Evolutionary conservation across 1,284 basidiomycete genomes (phyloP), one percentile per base, ranked within the genome.

Genomic region (Moesziomyces parantarcticus): DNA sequence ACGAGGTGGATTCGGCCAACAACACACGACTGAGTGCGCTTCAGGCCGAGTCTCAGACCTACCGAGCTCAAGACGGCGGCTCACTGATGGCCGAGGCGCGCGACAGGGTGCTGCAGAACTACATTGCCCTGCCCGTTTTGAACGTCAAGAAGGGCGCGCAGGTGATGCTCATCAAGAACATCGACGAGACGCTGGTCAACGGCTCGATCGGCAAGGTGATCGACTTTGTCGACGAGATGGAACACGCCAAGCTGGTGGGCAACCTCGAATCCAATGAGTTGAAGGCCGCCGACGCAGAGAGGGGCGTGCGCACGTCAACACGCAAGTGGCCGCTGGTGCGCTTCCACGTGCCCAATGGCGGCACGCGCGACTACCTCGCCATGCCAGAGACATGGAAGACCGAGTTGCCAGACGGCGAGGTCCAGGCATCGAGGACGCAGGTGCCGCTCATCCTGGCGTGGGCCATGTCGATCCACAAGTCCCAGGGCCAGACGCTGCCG

Each of bases 1-100:
- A 93, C 45, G 92, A 97, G 65, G 95, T 86, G 20, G 92, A 94
- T 42, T 84, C 84, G 22, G 89, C 93, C 7, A 97, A 97, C 84
- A 80, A 80, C 18, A 80, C 81, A 4, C 90, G 93, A 20, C 88
- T 97, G 71, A 74, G 51, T 16, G 70, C 59, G 22, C 58, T 82
- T 13, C 55, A 71, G 32, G 50, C 45, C 6, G 64, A 73, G 36
- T 54, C 49, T 29, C 66, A 77, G 41, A 71, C 56, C n/a, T 81
- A 76, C 51, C 64, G 69, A 7, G 75, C 78, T 2, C 32, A 60
- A 8, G 81, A 82, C 39, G 63, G 67, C 23, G 80, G 81, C 20
- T 52, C 68, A 4, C 51, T 81, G 5, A 29, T 44, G 10, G 54
- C 45, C 4, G 75, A 76, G 26, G 54, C 53, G 43, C 77, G 67